Conservation (phyloP, 345 rosid genomes). For the Mangifera indica region DNA sequence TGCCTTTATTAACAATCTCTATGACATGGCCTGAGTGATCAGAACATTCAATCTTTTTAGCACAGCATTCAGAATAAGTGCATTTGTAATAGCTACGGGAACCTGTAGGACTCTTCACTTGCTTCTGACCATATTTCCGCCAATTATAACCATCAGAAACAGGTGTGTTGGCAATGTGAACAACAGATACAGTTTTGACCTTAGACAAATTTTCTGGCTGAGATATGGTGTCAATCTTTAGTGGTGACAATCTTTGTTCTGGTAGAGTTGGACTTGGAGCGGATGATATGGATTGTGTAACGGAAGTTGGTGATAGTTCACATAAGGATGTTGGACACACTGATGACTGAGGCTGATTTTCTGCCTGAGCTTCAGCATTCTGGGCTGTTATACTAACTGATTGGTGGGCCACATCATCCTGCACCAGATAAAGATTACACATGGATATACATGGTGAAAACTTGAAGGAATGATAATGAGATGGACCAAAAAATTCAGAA, state of each 20-base stretch:
- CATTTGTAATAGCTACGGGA: slow-evolving; percentile 95
- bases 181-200: slow-evolving; percentile 27
- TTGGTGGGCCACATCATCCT: slow-evolving; percentile 26
- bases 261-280: slow-evolving; percentile 45
- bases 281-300: slow-evolving; percentile 45
- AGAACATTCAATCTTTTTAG: slow-evolving; percentile 81
- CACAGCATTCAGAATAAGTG: slow-evolving; percentile 67
- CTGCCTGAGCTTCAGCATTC: slow-evolving; percentile 31
- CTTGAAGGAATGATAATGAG: slow-evolving; percentile 3
- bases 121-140: slow-evolving; percentile 99
- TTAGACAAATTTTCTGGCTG: slow-evolving; percentile 29
- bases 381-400: slow-evolving; percentile 23
- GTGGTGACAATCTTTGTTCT: slow-evolving; percentile 34
- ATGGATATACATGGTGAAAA: slow-evolving; percentile 11
- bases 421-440: slow-evolving; percentile 28
- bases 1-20: slow-evolving; percentile 80
- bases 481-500: slow-evolving; percentile 4
- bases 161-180: slow-evolving; percentile 48
- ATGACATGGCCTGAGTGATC: slow-evolving; percentile 61
- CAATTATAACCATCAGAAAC: slow-evolving; percentile 81
- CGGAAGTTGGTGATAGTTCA: slow-evolving; percentile 54
- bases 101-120: slow-evolving; percentile 87
- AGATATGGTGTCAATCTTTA: slow-evolving; percentile 31
- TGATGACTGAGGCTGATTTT: slow-evolving; percentile 39
- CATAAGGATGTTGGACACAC: slow-evolving; percentile 34